A percentile compares a stretch with the other conserved stretches of the same genome.
Evolutionary conservation across 2,329 filamentous ascomycete genomes (phyloP).

Genomic region (Sporothrix protearum): DNA sequence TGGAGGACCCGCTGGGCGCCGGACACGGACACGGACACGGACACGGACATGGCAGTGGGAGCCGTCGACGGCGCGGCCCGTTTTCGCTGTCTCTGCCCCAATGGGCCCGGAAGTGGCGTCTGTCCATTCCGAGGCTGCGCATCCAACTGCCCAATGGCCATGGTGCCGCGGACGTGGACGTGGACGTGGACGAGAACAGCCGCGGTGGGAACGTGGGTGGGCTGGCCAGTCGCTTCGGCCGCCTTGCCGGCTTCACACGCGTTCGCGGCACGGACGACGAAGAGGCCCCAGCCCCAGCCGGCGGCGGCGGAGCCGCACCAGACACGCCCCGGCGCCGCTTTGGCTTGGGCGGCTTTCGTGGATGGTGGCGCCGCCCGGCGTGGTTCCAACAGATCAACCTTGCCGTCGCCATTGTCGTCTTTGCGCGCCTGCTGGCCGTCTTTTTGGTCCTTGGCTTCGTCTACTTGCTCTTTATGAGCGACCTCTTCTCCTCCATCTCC

Average conservation of each 20-base stretch:
- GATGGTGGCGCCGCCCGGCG: conserved; percentile 25
- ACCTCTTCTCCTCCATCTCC: conserved; percentile 68
- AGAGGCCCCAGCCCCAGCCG: not conserved
- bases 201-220: conserved; percentile 3
- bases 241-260: conserved; percentile 22
- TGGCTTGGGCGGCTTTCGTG: not conserved
- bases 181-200: conserved; percentile 29
- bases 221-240: conserved; percentile 23
- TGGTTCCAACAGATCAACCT: conserved; percentile 40
- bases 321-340: conserved; percentile 19
- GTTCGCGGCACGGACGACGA: conserved; percentile 14
- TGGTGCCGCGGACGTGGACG: too few relatives aligned
- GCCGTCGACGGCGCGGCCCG: conserved; percentile 32
- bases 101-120: conserved; percentile 54
- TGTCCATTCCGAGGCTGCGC: conserved; percentile 44
- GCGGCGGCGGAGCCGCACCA: not conserved
- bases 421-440: conserved; percentile 71
- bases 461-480: conserved; percentile 81
- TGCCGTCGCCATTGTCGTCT: conserved; percentile 53
- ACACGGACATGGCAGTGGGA: too few relatives aligned
- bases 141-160: conserved; percentile 41
- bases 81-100: conserved; percentile 51
- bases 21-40: not conserved
- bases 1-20: conserved; percentile 60
- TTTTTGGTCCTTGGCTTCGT: conserved; percentile 72